These are phyloP conservation scores for Phytophthora pisi DNA, from an alignment of 352 stramenopile species.

Conservation along the genomic window DNA sequence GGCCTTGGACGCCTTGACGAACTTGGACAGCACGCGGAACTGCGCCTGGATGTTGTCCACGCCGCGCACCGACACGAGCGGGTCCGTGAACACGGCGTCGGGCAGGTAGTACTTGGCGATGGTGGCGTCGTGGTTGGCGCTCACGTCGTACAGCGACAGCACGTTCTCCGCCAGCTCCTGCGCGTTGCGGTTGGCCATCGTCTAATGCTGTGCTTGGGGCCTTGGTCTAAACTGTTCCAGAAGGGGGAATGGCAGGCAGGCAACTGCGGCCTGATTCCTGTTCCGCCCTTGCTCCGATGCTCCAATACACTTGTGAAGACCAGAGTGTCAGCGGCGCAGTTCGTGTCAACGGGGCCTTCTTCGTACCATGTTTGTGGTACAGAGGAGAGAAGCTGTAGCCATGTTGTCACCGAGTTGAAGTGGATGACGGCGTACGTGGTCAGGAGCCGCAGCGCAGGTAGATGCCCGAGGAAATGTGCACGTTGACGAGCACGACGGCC, in stretches of 20 bases:
- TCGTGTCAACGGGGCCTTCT: neutral
- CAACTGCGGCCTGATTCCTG: conserved; percentile 9
- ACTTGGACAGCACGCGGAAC: conserved; percentile 80
- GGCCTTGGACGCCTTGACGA: conserved; percentile 78
- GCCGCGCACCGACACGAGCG: conserved; percentile 72
- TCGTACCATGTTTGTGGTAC: conserved; percentile 5
- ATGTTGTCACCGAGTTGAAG: conserved; percentile 27
- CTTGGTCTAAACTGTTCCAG: neutral
- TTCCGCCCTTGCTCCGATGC: neutral
- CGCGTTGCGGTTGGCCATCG: conserved; percentile 70
- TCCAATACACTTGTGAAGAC: conserved; percentile 16
- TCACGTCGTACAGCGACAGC: conserved; percentile 86
- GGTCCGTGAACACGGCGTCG: conserved; percentile 83
- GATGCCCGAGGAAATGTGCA: conserved; percentile 29
- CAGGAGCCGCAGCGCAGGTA: conserved; percentile 18
- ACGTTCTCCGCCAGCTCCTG: conserved; percentile 83
- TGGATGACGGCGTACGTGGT: neutral
- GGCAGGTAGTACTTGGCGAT: conserved; percentile 81
- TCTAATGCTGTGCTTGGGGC: neutral
- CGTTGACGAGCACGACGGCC: conserved; percentile 27
- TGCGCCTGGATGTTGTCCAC: conserved; percentile 87
- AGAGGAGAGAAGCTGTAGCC: conserved; percentile 8
- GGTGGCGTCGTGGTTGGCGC: conserved; percentile 63
- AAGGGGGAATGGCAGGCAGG: neutral
- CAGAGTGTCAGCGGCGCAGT: conserved; percentile 14